These are phyloP conservation scores for Sporothrix protearum DNA, from an alignment of 2,329 filamentous ascomycete species.

Conservation along the genomic window DNA sequence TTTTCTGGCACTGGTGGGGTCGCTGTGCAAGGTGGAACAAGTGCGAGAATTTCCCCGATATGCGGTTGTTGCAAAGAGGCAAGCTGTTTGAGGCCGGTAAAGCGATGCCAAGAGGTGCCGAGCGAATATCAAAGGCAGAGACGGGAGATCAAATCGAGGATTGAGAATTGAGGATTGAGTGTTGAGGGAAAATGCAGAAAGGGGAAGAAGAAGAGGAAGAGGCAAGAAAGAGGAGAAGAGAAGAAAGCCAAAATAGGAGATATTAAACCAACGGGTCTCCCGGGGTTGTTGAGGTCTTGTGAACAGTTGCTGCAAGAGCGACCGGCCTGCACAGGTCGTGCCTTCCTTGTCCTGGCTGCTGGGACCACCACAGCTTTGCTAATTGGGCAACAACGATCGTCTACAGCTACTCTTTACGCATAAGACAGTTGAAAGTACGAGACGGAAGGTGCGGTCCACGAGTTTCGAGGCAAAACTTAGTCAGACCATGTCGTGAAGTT, in stretches of 20 bases:
- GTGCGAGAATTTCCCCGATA: slow-evolving; percentile 27
- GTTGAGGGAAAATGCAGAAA: neutral
- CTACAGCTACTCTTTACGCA: neutral
- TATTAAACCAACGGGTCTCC: neutral
- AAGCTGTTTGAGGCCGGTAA: neutral
- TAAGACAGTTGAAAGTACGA: neutral
- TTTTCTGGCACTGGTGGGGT: neutral
- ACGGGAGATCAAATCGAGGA: neutral
- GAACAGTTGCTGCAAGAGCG: neutral
- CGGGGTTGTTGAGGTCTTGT: neutral
- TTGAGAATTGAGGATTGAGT: neutral
- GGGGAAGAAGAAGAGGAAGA: neutral
- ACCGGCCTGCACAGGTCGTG: neutral
- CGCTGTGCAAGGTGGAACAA: slow-evolving; percentile 17
- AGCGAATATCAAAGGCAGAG: neutral
- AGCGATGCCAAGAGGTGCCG: neutral
- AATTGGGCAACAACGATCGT: slow-evolving; percentile 4
- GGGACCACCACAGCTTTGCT: neutral
- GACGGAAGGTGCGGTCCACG: neutral
- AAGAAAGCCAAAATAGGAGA: slow-evolving; percentile 4
- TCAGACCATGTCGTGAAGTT: neutral
- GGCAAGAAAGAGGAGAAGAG: slow-evolving; percentile 1
- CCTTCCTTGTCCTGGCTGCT: neutral
- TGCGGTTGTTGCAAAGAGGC: neutral
- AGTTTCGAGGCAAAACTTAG: slow-evolving; percentile 4